phyloP scores from a whole-genome alignment of 192 early-diverging fungal species.

The Mortierella alpina region DNA sequence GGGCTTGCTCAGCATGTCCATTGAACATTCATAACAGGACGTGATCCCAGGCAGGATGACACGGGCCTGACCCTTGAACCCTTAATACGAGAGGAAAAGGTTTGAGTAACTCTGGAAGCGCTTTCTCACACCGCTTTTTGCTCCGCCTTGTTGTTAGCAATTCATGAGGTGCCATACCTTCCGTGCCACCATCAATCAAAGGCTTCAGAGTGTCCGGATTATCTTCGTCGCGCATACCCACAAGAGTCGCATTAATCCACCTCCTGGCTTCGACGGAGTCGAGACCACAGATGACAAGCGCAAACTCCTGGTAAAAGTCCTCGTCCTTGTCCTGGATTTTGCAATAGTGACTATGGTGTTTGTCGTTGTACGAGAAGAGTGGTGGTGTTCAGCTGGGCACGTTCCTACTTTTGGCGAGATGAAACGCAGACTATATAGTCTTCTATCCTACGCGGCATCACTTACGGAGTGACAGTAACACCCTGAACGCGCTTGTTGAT shows the following conservation, averaged over 20 bases:
- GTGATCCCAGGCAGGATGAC: slow-evolving; percentile 88
- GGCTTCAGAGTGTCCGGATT: slow-evolving; percentile 83
- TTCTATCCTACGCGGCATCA: background rate
- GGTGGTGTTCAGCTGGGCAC: background rate
- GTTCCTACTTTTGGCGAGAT: background rate
- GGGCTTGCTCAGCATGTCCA: slow-evolving; percentile 92
- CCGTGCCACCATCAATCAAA: slow-evolving; percentile 95
- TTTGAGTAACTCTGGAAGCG: background rate
- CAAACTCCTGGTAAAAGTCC: slow-evolving; percentile 91
- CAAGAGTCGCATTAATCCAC: slow-evolving; percentile 96
- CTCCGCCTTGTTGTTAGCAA: background rate
- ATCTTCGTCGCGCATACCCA: slow-evolving; percentile 80
- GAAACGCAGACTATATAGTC: background rate
- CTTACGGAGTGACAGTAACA: slow-evolving; percentile 77
- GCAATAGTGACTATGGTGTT: slow-evolving; percentile 70
- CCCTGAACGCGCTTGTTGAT: slow-evolving; percentile 75
- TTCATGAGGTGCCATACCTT: slow-evolving; percentile 60
- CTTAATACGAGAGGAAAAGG: slow-evolving; percentile 43
- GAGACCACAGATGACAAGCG: slow-evolving; percentile 91
- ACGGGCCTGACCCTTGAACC: slow-evolving; percentile 94
- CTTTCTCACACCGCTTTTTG: background rate
- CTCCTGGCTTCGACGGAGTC: slow-evolving; percentile 95
- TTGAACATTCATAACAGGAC: slow-evolving; percentile 96
- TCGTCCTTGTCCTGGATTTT: slow-evolving; percentile 97
- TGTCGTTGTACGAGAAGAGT: background rate